Conservation (phyloP, 208 protist genomes). For the Strigomonas galati region DNA sequence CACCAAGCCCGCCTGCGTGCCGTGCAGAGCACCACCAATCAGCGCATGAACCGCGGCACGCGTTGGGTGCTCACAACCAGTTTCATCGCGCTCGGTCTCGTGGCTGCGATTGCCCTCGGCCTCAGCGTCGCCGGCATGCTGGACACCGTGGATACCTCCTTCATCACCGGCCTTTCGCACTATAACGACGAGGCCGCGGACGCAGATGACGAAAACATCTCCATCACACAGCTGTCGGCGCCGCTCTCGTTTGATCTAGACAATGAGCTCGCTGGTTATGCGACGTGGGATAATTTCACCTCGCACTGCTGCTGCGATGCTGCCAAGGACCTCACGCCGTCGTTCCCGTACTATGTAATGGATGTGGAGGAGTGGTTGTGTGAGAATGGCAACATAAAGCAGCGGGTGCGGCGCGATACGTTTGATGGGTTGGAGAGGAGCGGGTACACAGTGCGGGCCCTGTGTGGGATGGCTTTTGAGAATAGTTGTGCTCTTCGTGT, state of each 20-base stretch:
- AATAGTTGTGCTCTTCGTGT: slow-evolving; percentile 37
- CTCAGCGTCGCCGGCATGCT: slow-evolving; percentile 51
- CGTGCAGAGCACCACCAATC: slow-evolving; percentile 56
- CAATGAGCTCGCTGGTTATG: slow-evolving; percentile 49
- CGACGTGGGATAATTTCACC: slow-evolving; percentile 50
- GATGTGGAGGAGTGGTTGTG: slow-evolving; percentile 78
- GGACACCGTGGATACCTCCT: slow-evolving; percentile 26
- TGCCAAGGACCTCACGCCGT: slow-evolving; percentile 15
- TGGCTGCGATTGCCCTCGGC: slow-evolving; percentile 39
- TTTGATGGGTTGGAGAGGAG: slow-evolving; percentile 23
- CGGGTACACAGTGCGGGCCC: slow-evolving; percentile 50
- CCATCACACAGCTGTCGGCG: not conserved
- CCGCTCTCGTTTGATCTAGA: not conserved
- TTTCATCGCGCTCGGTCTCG: slow-evolving; percentile 46
- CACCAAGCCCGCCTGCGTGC: slow-evolving; percentile 30
- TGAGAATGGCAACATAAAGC: slow-evolving; percentile 57
- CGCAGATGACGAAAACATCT: too few species aligned
- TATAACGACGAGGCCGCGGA: too few species aligned
- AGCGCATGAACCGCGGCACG: slow-evolving; percentile 39
- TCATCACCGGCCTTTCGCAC: slow-evolving; percentile 33
- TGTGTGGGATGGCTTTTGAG: slow-evolving; percentile 68
- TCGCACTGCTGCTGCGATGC: slow-evolving; percentile 61
- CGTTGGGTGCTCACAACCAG: slow-evolving; percentile 39
- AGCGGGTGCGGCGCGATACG: slow-evolving; percentile 60
- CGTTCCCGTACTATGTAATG: slow-evolving; percentile 53